Conservation (phyloP, 129 eudicot genomes). For the Flaveria sonorensis region DNA sequence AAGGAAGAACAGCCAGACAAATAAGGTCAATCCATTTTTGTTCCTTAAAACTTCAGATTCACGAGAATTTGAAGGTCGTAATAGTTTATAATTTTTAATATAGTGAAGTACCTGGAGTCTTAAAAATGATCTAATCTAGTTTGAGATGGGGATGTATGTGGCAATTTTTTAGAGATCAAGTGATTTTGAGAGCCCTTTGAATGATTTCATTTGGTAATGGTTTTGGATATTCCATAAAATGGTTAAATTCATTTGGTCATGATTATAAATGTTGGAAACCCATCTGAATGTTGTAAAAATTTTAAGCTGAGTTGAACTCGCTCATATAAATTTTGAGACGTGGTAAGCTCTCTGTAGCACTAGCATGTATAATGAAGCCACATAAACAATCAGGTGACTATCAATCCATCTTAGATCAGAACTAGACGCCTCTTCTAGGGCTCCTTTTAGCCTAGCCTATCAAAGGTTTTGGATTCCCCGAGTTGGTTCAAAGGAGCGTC, state of each 20-base stretch:
- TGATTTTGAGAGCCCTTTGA: not conserved
- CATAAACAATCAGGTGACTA: too few relatives aligned
- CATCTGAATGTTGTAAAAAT: too few relatives aligned
- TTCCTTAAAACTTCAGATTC: not conserved
- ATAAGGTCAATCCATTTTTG: conserved; percentile 28
- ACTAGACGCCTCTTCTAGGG: too few relatives aligned
- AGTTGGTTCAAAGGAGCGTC: too few relatives aligned
- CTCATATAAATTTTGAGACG: too few relatives aligned
- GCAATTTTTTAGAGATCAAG: not conserved
- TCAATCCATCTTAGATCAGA: too few relatives aligned
- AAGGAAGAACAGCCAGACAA: conserved; percentile 36
- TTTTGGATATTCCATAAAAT: not conserved
- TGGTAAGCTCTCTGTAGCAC: too few relatives aligned
- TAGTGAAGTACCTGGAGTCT: conserved; percentile 11
- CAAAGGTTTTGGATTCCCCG: too few relatives aligned
- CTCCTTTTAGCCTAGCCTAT: too few relatives aligned
- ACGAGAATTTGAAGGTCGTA: not conserved
- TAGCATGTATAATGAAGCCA: too few relatives aligned
- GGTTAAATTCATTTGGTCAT: not conserved
- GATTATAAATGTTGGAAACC: too few relatives aligned
- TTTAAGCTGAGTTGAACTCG: too few relatives aligned
- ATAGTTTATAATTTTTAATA: not conserved
- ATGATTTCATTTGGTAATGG: not conserved
- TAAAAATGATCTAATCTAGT: conserved; percentile 4
- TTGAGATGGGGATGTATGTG: not conserved